A percentile compares a stretch with the other conserved stretches of the same genome.
Evolutionary conservation across 352 stramenopile species (phyloP).

Genomic region (Phytophthora agathidicida): DNA sequence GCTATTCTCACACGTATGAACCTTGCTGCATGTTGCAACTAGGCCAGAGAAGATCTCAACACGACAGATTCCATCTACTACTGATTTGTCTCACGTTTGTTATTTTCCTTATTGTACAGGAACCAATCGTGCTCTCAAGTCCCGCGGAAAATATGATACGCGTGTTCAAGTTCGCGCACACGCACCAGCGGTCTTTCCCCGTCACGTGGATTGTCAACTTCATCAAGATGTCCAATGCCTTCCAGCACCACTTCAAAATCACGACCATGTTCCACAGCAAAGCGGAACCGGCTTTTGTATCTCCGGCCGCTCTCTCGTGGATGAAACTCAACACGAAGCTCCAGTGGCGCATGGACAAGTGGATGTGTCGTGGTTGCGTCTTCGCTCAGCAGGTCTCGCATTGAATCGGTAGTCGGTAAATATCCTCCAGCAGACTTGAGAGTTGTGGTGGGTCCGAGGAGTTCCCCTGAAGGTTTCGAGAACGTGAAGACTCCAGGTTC

Average conservation of each 20-base stretch:
- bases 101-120: constrained; percentile 22
- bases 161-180: constrained; percentile 49
- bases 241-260: constrained; percentile 79
- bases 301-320: constrained; percentile 35
- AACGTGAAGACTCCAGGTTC: constrained; percentile 72
- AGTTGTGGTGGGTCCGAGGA: constrained; percentile 62
- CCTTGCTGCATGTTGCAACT: constrained; percentile 12
- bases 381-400: constrained; percentile 33
- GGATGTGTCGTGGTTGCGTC: constrained; percentile 25
- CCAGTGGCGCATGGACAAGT: constrained; percentile 49
- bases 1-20: constrained; percentile 30
- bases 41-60: constrained; percentile 24
- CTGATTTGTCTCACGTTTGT: constrained; percentile 17
- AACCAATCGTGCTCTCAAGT: not conserved
- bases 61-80: constrained; percentile 19
- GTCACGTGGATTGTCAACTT: constrained; percentile 49
- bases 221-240: constrained; percentile 66
- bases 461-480: constrained; percentile 40
- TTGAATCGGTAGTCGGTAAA: constrained; percentile 47
- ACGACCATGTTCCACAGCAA: constrained; percentile 60
- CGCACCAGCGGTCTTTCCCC: constrained; percentile 54
- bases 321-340: constrained; percentile 60
- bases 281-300: constrained; percentile 75
- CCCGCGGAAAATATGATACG: constrained; percentile 57
- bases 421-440: constrained; percentile 56